Evolutionary conservation across 1,284 basidiomycete species (phyloP).

Genomic region (Irpex sp.): DNA sequence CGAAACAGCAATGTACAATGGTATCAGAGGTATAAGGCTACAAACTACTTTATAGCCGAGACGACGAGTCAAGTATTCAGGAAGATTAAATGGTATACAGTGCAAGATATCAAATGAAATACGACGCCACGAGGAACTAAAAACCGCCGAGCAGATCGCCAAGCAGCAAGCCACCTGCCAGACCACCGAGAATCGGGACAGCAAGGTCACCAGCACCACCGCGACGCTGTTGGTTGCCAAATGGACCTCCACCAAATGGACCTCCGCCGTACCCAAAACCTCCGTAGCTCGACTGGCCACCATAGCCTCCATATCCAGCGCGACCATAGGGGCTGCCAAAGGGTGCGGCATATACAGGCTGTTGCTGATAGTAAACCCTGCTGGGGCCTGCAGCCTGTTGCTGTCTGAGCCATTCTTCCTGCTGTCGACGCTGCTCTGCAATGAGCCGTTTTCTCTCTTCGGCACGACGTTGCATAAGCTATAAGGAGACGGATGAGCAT

Average conservation of each 20-base stretch:
- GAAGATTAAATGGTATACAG: background rate
- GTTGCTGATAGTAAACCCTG: constrained; percentile 2
- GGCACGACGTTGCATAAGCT: constrained; percentile 24
- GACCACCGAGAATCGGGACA: constrained; percentile 9
- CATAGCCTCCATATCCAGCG: constrained; percentile 12
- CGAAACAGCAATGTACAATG: too few species aligned
- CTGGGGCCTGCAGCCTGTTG: constrained; percentile 18
- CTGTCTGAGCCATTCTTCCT: constrained; percentile 18
- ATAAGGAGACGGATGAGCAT: background rate
- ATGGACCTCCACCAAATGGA: background rate
- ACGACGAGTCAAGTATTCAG: background rate
- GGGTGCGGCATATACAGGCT: constrained; percentile 22
- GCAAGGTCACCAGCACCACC: constrained; percentile 9
- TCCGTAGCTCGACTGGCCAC: constrained; percentile 11
- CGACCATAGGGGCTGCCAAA: constrained; percentile 18
- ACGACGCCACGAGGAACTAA: background rate
- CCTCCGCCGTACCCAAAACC: constrained; percentile 14
- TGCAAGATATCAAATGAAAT: background rate
- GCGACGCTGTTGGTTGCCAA: background rate
- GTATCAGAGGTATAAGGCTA: background rate
- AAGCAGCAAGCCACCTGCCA: constrained; percentile 16
- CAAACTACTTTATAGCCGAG: background rate
- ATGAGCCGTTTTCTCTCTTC: constrained; percentile 24
- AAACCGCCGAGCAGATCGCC: constrained; percentile 16
- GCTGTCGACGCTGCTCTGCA: constrained; percentile 16